Evolutionary conservation across 140 eudicot species (phyloP), one percentile per base, ranked within the genome.

Genomic region (Bidens hawaiensis): DNA sequence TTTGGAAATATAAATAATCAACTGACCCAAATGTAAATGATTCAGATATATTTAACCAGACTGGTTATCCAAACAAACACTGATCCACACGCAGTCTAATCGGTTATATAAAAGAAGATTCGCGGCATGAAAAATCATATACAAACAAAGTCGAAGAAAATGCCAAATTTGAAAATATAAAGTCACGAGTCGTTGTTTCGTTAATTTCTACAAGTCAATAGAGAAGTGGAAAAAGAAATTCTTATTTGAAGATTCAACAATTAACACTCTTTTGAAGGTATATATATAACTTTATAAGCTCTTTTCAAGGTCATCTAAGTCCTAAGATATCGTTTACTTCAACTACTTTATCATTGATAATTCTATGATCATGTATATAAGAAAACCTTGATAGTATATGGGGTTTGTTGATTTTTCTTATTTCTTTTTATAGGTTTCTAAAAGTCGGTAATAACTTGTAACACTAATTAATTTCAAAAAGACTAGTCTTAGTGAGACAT

Each of bases 141-240:
- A 19, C 10, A 22, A 62, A 71, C 64, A 53, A 71, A 58, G 2
- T 63, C 52, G 49, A 40, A 71, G n/a, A 7, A 52, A 21, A 10
- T 33, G 43, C 27, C 53, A 41, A 16, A 14, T 9, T 22, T 25
- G 60, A 55, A 64, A 64, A 45, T 72, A 50, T 43, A 54, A 30
- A 17, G 65, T 62, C 70, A 62, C 71, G 70, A 62, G 64, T 50
- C 41, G 48, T 71, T 62, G 62, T 51, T 52, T 62, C 65, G 38
- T 52, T 62, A 27, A 25, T 10, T 62, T 71, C 65, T 71, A 64
- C 71, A 45, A 43, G 42, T 22, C 59, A 30, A 5, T 6, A 36
- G 26, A 48, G 68, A 31, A 69, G 27, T 23, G 24, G 33, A 59
- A 31, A 60, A 22, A 23, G 14, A 41, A 41, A 12, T 12, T 17